A percentile compares a stretch with the other conserved stretches of the same genome.
These are phyloP conservation scores for Sugiyamaella castrensis DNA, from an alignment of 1,139 yeast species.

Conservation along the genomic window DNA sequence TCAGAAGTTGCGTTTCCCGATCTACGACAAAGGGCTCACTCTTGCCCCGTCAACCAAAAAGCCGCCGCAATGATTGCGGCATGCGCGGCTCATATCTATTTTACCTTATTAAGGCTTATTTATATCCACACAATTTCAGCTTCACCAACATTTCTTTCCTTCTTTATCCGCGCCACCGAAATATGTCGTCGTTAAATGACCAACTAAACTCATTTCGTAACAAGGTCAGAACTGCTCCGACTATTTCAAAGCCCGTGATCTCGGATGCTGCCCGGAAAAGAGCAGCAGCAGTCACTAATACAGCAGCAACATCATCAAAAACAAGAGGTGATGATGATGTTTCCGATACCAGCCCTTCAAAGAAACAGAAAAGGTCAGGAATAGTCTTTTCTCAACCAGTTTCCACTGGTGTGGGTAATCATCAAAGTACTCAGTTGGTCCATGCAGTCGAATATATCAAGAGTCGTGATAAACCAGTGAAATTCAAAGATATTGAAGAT, in stretches of 20 bases:
- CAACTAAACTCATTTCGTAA: slow-evolving; percentile 59
- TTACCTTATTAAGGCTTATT: no score
- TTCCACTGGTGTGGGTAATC: slow-evolving; percentile 49
- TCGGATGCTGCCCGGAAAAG: slow-evolving; percentile 22
- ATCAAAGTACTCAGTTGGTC: slow-evolving; percentile 74
- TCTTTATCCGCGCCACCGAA: no score
- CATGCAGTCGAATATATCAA: slow-evolving; percentile 88
- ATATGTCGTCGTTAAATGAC: slow-evolving; percentile 40
- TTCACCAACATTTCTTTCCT: no score
- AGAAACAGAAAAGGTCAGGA: slow-evolving; percentile 31
- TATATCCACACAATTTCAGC: no score
- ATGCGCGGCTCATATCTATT: no score
- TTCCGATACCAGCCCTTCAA: slow-evolving; percentile 25
- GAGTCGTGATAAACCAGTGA: slow-evolving; percentile 64
- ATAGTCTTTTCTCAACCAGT: slow-evolving; percentile 38
- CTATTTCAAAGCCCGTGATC: slow-evolving; percentile 38
- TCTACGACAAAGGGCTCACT: no score
- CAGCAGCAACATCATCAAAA: slow-evolving; percentile 6
- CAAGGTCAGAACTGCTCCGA: slow-evolving; percentile 56
- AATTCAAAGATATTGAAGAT: slow-evolving; percentile 57
- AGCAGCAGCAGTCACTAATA: slow-evolving; percentile 29
- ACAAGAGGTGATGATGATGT: slow-evolving; percentile 1
- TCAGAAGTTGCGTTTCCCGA: no score
- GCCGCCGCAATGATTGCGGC: no score
- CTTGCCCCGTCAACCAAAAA: no score